Conservation (phyloP, 2,329 filamentous ascomycete species). For the Ophioceras dolichostomum region DNA sequence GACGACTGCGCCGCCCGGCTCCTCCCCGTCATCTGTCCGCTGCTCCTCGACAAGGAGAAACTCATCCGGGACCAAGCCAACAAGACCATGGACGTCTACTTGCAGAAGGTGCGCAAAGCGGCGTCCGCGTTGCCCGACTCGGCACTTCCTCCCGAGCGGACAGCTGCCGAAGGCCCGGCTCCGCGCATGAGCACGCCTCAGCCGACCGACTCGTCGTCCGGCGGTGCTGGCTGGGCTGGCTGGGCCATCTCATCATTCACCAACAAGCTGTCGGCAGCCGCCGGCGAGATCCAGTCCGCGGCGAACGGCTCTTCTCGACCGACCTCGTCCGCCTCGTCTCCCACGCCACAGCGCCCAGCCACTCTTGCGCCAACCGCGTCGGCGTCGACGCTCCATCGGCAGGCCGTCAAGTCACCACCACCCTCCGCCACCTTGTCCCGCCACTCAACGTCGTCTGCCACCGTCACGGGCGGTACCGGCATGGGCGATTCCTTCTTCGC, state of each 20-base stretch:
- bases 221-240: slow-evolving; percentile 90
- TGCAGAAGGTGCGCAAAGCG: slow-evolving; percentile 72
- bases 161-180: slow-evolving; percentile 41
- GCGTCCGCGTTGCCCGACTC: slow-evolving; percentile 69
- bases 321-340: slow-evolving; percentile 25
- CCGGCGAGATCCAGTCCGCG: slow-evolving; percentile 68
- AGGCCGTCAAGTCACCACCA: slow-evolving; percentile 43
- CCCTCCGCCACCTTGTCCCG: slow-evolving; percentile 29
- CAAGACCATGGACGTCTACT: slow-evolving; percentile 78
- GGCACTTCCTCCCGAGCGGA: slow-evolving; percentile 53
- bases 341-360: slow-evolving; percentile 18
- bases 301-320: slow-evolving; percentile 29
- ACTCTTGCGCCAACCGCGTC: slow-evolving; percentile 27
- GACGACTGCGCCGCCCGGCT: slow-evolving; percentile 82
- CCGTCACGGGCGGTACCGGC: slow-evolving; percentile 24
- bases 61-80: slow-evolving; percentile 82
- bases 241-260: slow-evolving; percentile 99
- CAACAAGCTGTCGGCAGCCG: slow-evolving; percentile 76
- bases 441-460: slow-evolving; percentile 26
- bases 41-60: slow-evolving; percentile 90
- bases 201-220: slow-evolving; percentile 35
- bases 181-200: slow-evolving; percentile 77
- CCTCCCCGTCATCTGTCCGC: slow-evolving; percentile 71
- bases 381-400: slow-evolving; percentile 46
- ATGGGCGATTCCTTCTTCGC: slow-evolving; percentile 39